Base-by-base conservation (phyloP, 208 protist species). In the Leptomonas seymouri region DNA sequence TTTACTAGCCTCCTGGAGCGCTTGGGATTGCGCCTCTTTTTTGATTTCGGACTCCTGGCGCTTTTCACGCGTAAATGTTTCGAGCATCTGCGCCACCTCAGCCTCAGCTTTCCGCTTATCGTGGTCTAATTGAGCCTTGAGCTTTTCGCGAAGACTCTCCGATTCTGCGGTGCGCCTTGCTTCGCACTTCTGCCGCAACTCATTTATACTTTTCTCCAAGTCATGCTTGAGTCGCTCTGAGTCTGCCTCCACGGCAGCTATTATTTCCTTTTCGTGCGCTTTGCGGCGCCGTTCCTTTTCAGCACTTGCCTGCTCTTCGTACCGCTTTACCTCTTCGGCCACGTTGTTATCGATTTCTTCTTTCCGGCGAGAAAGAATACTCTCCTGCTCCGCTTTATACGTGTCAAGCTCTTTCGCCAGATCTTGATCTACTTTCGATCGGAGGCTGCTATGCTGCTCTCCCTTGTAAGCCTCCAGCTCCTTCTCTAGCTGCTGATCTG, bases 71-170 rank as follows among this genome's bases (percentile, higher is more conserved):
- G 69, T 71, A 51, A 85, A 84, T 0, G 49, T 55, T 16, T 85
- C 83, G 18, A 89, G 62, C 21, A 74, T 72, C 15, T 79, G 63
- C 21, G 66, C 59, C 15, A 74, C 27, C 25, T 85, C 77, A 9
- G 75, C 60, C n/a, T 82, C 72, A 14, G 72, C 60, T 34, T 86
- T 86, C 20, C 59, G 48, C 65, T 73, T 80, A 61, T 89, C 83
- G 20, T 68, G 59, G 11, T 80, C 71, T 8, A 84, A 46, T 1
- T 88, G 65, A 11, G 57, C 58, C 49, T 82, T 81, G 25, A 54
- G 45, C 8, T 73, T 77, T 54, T 72, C 67, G 14, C 71, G 61
- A 31, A 83, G 48, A 6, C 71, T 61, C 62, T 76, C 71, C 31
- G 39, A 57, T 45, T 76, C 71, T 1, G 71, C 34, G 31, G 45